Evolutionary conservation across 768 basidiomycete genomes (phyloP), one percentile per base, ranked within the genome.

Genomic region (Suillus decipiens): DNA sequence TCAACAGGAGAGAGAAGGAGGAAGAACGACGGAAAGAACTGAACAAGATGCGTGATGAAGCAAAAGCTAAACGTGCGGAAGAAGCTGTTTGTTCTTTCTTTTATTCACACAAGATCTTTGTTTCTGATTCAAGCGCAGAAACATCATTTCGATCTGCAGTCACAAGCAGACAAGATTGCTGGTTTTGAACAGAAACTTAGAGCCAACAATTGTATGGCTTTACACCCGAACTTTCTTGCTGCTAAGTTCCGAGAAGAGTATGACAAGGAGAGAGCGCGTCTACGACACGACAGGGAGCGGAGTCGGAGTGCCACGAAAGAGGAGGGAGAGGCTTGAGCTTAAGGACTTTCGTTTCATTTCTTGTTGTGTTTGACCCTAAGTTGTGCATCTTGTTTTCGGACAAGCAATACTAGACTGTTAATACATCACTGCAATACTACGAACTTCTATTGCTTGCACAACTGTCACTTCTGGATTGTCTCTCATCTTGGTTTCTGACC

Each of bases 21-120:
- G 89, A 90, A 66, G 89, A 90, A 70, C 79, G 88, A 55, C 80
- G 84, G 62, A 87, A 82, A 67, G 88, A 92, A 62, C 68, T 92
- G 68, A 81, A 87, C 69, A 84, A 79, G 69, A 84, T 89, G 86
- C 82, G 88, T 61, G 87, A 91, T 43, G 90, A 90, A 43, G 87
- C 86, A 19, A 80, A 81, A 65, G 81, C 81, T 1, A 88, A 83
- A 66, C 81, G 86, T 11, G 75, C 76, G 22, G 74, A 78, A 47
- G 88, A 89, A 66, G 79, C 81, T 54, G 89, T 89, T 55, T 67
- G 84, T 70, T 48, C 11, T 24, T 31, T 24, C 14, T 12, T n/a
- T 36, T 45, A 19, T 62, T 39, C 43, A 4, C 24, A 14, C 17
- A 0, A 5, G 24, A 34, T 53, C 22, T 9, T 63, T 36, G 51